Evolutionary conservation across 75 land plant species (phyloP), one percentile per base, ranked within the genome.

Genomic region (Isoetes taiwanensis): DNA sequence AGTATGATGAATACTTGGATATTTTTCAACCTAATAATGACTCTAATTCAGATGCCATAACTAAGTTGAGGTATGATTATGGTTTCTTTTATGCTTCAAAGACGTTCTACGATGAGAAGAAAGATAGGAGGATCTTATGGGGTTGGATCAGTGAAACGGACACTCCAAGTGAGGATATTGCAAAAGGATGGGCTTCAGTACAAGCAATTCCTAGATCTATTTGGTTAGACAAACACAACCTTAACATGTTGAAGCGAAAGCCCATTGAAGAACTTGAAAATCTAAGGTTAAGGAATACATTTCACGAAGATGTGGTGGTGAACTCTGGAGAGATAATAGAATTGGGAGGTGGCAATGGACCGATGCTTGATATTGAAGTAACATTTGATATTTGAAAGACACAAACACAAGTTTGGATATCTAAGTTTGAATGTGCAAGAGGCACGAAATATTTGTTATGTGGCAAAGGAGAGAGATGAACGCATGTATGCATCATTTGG

Each of bases 401-500:
- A n/a, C n/a, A n/a, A n/a, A n/a, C n/a, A n/a, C n/a, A n/a, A n/a
- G n/a, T n/a, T n/a, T n/a, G n/a, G n/a, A n/a, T n/a, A n/a, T n/a
- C n/a, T n/a, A n/a, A n/a, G n/a, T n/a, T n/a, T n/a, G n/a, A n/a
- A n/a, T n/a, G n/a, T n/a, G n/a, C n/a, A n/a, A n/a, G n/a, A n/a
- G n/a, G n/a, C n/a, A n/a, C n/a, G n/a, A n/a, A n/a, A n/a, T n/a
- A n/a, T n/a, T n/a, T n/a, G n/a, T n/a, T n/a, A n/a, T n/a, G n/a
- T n/a, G n/a, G n/a, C n/a, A n/a, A n/a, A n/a, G n/a, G n/a, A n/a
- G n/a, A n/a, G n/a, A n/a, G n/a, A n/a, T n/a, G n/a, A n/a, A n/a
- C n/a, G n/a, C n/a, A n/a, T n/a, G n/a, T n/a, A n/a, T 16, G 93
- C 87, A 0, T 87, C 88, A 0, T 86, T 86, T 41, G 93, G 93